Conservation (phyloP, 768 basidiomycete genomes). For the Boletus patriciae region DNA sequence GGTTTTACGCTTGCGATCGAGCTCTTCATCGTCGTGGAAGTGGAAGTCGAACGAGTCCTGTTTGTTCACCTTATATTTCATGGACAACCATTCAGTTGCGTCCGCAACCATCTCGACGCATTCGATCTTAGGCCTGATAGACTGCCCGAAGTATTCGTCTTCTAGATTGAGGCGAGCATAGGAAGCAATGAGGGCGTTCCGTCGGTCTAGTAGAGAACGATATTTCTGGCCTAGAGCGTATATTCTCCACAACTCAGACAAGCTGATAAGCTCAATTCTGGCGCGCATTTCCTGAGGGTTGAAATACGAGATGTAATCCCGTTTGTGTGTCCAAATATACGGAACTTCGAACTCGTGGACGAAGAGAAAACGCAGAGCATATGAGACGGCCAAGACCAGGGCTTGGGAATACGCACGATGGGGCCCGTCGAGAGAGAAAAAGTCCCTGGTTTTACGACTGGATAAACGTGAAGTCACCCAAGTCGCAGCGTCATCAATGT, state of each 20-base stretch:
- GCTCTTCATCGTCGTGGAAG: slow-evolving; percentile 68
- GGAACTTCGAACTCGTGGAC: slow-evolving; percentile 90
- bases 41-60: slow-evolving; percentile 59
- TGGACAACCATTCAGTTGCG: slow-evolving; percentile 83
- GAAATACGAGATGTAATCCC: slow-evolving; percentile 86
- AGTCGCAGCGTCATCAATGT: slow-evolving; percentile 76
- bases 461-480: slow-evolving; percentile 88
- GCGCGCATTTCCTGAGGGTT: slow-evolving; percentile 62
- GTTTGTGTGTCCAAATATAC: slow-evolving; percentile 90
- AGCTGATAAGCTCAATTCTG: slow-evolving; percentile 69
- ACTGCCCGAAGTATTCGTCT: slow-evolving; percentile 76
- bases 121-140: slow-evolving; percentile 65
- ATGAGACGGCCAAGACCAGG: slow-evolving; percentile 77
- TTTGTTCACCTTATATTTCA: slow-evolving; percentile 80
- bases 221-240: slow-evolving; percentile 87
- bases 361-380: slow-evolving; percentile 79
- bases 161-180: slow-evolving; percentile 67
- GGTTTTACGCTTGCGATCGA: slow-evolving; percentile 67
- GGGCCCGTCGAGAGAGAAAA: slow-evolving; percentile 64
- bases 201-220: slow-evolving; percentile 79
- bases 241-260: slow-evolving; percentile 89
- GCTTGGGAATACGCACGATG: slow-evolving; percentile 60
- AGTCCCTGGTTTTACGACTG: slow-evolving; percentile 66
- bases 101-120: slow-evolving; percentile 90
- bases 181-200: slow-evolving; percentile 56